Percentiles rank a stretch among this genome's conserved stretches.
These are phyloP conservation scores for Chlorella sp. DNA, from an alignment of 139 green algal genomes.

Conservation along the genomic window DNA sequence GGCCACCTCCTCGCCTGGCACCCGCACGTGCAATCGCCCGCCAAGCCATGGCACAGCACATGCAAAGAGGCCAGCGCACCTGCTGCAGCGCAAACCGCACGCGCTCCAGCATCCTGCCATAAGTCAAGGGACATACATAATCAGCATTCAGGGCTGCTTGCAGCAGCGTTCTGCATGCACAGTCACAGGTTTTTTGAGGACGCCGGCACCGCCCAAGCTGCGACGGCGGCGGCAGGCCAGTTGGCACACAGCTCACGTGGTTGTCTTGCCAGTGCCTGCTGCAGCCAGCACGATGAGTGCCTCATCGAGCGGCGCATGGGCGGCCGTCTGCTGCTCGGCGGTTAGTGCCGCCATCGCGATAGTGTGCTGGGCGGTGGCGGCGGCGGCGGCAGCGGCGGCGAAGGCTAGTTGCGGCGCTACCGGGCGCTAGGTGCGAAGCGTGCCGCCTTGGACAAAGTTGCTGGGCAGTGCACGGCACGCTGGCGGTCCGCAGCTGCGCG, in stretches of 20 bases:
- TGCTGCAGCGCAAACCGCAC: neutral
- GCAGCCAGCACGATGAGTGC: neutral
- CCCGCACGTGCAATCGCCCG: neutral
- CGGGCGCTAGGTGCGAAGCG: no score
- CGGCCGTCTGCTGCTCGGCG: neutral
- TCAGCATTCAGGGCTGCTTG: no score
- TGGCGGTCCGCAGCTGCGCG: neutral
- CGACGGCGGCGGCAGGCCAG: no score
- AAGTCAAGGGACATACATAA: no score
- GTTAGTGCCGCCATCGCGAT: neutral
- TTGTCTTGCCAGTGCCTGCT: constrained; percentile 25
- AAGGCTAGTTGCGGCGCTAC: neutral
- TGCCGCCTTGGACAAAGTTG: neutral
- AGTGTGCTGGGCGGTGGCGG: neutral
- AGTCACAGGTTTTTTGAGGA: no score
- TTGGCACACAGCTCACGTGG: neutral
- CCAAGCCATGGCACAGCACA: no score
- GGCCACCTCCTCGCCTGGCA: neutral
- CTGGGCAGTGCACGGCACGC: neutral
- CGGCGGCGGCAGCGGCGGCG: neutral
- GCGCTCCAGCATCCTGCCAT: neutral
- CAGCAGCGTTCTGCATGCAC: no score
- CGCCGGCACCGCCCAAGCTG: no score
- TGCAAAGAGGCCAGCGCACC: neutral
- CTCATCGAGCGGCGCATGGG: neutral